Percentiles rank a stretch among this genome's conserved stretches.
phyloP scores from a whole-genome alignment of 306 rosid species.

The Potentilla sterilis region DNA sequence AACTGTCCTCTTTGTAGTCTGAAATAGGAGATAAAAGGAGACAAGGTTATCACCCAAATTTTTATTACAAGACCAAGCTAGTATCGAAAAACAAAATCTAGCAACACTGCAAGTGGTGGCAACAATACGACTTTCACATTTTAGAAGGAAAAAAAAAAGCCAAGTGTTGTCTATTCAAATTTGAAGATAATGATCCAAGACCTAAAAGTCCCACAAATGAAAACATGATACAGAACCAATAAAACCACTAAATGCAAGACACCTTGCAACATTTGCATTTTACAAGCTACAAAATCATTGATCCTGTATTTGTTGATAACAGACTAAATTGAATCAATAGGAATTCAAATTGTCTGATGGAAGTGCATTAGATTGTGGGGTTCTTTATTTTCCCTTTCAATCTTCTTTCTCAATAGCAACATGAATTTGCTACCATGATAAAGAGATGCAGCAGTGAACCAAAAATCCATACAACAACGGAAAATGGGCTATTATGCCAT shows the following conservation, averaged over 20 bases:
- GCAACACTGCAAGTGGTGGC: neutral
- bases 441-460: neutral
- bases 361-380: neutral
- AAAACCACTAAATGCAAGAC: neutral
- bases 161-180: neutral
- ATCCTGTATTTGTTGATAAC: neutral
- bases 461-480: neutral
- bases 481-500: neutral
- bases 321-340: neutral
- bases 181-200: neutral
- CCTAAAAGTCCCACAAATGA: neutral
- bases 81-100: neutral
- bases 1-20: conserved; percentile 86
- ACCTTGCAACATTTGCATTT: neutral
- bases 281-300: neutral
- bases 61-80: neutral
- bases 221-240: neutral
- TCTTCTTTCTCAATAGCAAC: neutral
- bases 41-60: neutral
- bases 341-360: neutral
- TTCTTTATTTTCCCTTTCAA: neutral
- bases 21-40: conserved; percentile 32
- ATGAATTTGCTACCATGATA: neutral
- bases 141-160: neutral
- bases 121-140: neutral